These are phyloP conservation scores for Serendipita vermifera DNA, from an alignment of 768 basidiomycete genomes.

Conservation along the genomic window DNA sequence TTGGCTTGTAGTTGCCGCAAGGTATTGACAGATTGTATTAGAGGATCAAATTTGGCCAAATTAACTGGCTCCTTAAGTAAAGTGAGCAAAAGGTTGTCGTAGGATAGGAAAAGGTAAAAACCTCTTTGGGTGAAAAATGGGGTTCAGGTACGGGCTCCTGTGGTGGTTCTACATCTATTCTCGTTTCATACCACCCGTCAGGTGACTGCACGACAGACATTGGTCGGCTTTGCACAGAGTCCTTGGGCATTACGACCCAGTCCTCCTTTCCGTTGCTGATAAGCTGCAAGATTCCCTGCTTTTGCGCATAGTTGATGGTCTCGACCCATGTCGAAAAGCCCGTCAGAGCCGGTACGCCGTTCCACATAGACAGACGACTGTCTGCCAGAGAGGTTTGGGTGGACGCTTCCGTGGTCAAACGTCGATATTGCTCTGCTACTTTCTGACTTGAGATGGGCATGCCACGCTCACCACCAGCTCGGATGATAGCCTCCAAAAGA, in stretches of 20 bases:
- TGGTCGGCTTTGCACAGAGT: not conserved
- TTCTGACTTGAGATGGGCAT: not conserved
- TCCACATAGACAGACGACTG: not conserved
- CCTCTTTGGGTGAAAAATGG: no score
- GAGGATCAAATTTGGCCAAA: not conserved
- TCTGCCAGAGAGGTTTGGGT: not conserved
- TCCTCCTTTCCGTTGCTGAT: not conserved
- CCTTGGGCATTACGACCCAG: not conserved
- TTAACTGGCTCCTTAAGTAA: no score
- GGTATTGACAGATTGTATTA: not conserved
- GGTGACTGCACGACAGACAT: not conserved
- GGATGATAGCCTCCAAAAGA: not conserved
- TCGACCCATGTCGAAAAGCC: constrained; percentile 3
- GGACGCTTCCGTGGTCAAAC: no score
- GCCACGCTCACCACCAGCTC: constrained; percentile 1
- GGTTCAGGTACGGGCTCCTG: no score
- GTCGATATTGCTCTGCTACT: not conserved
- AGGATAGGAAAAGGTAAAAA: no score
- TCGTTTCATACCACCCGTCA: constrained; percentile 3
- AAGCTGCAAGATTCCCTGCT: not conserved
- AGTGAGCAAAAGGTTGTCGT: no score
- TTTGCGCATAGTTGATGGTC: not conserved
- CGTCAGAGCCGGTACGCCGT: no score
- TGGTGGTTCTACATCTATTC: no score
- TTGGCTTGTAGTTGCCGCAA: not conserved